Evolutionary conservation across 1,284 basidiomycete genomes (phyloP), one percentile per base, ranked within the genome.

Genomic region (Schizophyllum commune): DNA sequence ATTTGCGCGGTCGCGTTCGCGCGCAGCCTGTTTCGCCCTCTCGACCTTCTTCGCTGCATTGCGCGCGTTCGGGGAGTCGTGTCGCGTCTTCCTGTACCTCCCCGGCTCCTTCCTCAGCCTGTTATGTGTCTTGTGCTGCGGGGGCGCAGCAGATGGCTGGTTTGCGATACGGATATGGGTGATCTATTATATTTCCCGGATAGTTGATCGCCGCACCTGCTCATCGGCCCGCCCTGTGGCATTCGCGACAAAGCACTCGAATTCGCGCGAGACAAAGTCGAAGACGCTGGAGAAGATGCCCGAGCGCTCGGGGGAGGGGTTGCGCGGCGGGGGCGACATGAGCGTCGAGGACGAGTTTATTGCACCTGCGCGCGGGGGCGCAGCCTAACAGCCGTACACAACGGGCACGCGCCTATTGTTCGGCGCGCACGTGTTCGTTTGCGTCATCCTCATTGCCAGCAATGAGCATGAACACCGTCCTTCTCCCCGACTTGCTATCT

Each of bases 231-330:
- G 74, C 2, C 86, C 85, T 4, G 84, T 83, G 58, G 88, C 89
- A 66, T 77, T 85, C 51, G 79, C 73, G 19, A 90, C 78, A 70
- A 91, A 91, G 15, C 84, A 85, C 57, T 83, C 83, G 32, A 91
- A 68, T 70, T 91, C 88, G 55, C 82, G 76, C n/a, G 88, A 82
- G 4, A 91, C 81, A 68, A 85, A 88, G 68, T 73, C 80, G 66
- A 90, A 78, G 6, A 90, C 85, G 64, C 82, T 83, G 5, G 85
- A 83, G 52, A 91, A 68, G 11, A 90, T 67, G 60, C 86, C 81
- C 55, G 74, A 66, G 53, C 67, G 63, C 56, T 34, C 17, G 56
- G n/a, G 21, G 58, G 57, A 7, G 58, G 59, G 53, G 53, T 21
- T 55, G 3, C 15, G 33, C 57, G 47, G 9, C 39, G 39, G 39